Evolutionary conservation across 352 stramenopile genomes (phyloP).

Genomic region (Pythium myriotylum): DNA sequence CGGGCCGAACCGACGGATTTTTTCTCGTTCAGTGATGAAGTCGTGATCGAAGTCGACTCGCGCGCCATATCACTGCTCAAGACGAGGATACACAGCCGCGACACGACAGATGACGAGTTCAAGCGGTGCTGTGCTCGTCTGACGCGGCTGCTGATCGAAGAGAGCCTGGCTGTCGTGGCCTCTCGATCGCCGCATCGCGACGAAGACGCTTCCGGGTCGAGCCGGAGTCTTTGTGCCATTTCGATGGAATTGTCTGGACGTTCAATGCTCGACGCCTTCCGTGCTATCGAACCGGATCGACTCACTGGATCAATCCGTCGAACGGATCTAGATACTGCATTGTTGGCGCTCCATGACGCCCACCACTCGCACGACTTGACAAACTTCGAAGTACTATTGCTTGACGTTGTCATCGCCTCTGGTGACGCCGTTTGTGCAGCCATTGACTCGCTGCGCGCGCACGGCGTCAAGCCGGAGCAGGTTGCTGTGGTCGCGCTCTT

Average conservation of each 20-base stretch:
- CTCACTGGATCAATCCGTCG: slow-evolving; percentile 32
- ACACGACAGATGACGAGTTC: slow-evolving; percentile 39
- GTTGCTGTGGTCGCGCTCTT: slow-evolving; percentile 47
- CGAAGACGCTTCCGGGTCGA: too few species aligned
- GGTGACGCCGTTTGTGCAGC: slow-evolving; percentile 31
- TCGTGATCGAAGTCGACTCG: slow-evolving; percentile 39
- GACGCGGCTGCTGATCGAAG: slow-evolving; percentile 58
- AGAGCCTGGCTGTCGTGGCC: slow-evolving; percentile 32
- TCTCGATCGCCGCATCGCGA: background rate
- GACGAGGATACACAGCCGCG: slow-evolving; percentile 37
- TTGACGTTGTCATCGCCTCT: slow-evolving; percentile 39
- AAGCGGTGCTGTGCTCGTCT: slow-evolving; percentile 42
- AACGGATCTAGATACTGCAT: slow-evolving; percentile 35
- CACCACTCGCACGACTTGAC: slow-evolving; percentile 27
- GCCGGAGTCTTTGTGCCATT: slow-evolving; percentile 22
- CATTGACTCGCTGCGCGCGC: slow-evolving; percentile 34
- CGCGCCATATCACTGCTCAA: slow-evolving; percentile 41
- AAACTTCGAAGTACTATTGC: slow-evolving; percentile 48
- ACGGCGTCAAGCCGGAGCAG: slow-evolving; percentile 39
- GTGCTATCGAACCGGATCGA: slow-evolving; percentile 13
- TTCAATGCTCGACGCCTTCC: slow-evolving; percentile 25
- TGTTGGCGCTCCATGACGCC: slow-evolving; percentile 14
- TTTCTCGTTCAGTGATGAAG: background rate
- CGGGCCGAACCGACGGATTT: background rate
- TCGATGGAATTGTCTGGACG: slow-evolving; percentile 11